A percentile compares a stretch with the other conserved stretches of the same genome.
Evolutionary conservation across 345 rosid genomes (phyloP).

Genomic region (Jatropha curcas): DNA sequence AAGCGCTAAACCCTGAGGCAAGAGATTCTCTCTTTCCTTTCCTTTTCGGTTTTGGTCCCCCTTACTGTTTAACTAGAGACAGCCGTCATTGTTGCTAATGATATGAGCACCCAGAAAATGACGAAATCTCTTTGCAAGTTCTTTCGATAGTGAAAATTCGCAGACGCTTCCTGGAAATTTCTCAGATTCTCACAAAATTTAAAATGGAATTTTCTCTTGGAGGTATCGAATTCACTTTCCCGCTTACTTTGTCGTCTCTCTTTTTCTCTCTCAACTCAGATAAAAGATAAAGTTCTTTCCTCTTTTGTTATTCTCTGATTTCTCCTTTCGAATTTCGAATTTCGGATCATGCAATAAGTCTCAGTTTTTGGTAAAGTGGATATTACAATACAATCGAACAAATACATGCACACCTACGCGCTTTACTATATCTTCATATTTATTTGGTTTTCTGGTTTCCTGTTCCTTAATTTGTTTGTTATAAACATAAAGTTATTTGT

Average conservation of each 20-base stretch:
- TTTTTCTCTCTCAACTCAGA: neutral
- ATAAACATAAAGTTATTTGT: neutral
- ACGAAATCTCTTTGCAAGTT: neutral
- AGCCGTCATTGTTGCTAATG: conserved; percentile 13
- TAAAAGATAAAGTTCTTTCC: conserved; percentile 6
- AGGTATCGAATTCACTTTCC: conserved; percentile 4
- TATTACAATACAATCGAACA: no score
- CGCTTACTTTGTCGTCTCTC: conserved; percentile 9
- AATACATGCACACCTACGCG: neutral
- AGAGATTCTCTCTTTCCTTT: neutral
- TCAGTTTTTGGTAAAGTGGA: neutral
- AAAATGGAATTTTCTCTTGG: neutral
- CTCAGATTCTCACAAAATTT: neutral
- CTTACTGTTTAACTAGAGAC: neutral
- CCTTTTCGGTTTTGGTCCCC: neutral
- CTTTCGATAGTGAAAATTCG: conserved; percentile 20
- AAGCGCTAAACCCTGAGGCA: no score
- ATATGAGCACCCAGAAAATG: neutral
- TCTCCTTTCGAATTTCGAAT: neutral
- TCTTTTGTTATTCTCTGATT: neutral
- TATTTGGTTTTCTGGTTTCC: neutral
- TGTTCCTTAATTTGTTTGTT: neutral
- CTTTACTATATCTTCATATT: neutral
- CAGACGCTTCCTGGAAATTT: conserved; percentile 25
- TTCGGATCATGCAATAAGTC: neutral